phyloP scores from a whole-genome alignment of 2,329 filamentous ascomycete species.

The Pyrenophora tritici-repentis region DNA sequence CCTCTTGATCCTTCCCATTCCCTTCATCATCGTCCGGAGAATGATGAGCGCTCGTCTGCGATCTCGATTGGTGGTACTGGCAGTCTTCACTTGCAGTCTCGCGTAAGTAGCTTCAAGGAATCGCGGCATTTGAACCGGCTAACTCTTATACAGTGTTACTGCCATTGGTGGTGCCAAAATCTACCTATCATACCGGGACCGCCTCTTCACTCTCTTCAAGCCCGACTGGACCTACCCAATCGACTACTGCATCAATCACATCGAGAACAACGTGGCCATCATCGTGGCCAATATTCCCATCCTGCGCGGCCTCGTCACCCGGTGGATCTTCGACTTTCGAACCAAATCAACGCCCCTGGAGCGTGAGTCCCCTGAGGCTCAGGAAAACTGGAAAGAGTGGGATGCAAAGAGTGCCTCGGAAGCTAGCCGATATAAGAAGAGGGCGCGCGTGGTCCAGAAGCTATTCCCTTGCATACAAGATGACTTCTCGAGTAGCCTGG shows the following conservation, averaged over 20 bases:
- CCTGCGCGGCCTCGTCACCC: slow-evolving; percentile 48
- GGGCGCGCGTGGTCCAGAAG: slow-evolving; percentile 32
- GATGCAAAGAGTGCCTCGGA: slow-evolving; percentile 25
- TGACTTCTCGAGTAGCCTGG: slow-evolving; percentile 44
- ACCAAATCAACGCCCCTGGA: slow-evolving; percentile 42
- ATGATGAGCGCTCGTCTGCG: slow-evolving; percentile 49
- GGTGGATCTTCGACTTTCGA: slow-evolving; percentile 48
- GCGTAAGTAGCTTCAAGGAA: slow-evolving; percentile 30
- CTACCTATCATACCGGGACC: slow-evolving; percentile 48
- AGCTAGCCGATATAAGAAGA: slow-evolving; percentile 29
- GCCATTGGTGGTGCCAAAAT: slow-evolving; percentile 49
- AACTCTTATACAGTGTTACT: slow-evolving; percentile 38
- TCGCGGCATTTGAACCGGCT: neutral
- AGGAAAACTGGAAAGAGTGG: slow-evolving; percentile 36
- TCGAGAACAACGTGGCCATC: slow-evolving; percentile 50
- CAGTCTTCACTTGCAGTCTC: slow-evolving; percentile 48
- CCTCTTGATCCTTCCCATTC: slow-evolving; percentile 49
- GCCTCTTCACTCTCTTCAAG: slow-evolving; percentile 43
- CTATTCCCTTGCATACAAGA: slow-evolving; percentile 44
- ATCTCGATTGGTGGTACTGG: slow-evolving; percentile 46
- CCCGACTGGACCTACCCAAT: slow-evolving; percentile 51
- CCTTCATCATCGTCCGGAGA: slow-evolving; percentile 48
- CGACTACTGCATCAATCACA: slow-evolving; percentile 50
- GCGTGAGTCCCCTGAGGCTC: slow-evolving; percentile 35
- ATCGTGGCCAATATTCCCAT: slow-evolving; percentile 50